Evolutionary conservation across 2,329 filamentous ascomycete genomes (phyloP), one percentile per base, ranked within the genome.

Genomic region (Trichoderma cornu-damae): DNA sequence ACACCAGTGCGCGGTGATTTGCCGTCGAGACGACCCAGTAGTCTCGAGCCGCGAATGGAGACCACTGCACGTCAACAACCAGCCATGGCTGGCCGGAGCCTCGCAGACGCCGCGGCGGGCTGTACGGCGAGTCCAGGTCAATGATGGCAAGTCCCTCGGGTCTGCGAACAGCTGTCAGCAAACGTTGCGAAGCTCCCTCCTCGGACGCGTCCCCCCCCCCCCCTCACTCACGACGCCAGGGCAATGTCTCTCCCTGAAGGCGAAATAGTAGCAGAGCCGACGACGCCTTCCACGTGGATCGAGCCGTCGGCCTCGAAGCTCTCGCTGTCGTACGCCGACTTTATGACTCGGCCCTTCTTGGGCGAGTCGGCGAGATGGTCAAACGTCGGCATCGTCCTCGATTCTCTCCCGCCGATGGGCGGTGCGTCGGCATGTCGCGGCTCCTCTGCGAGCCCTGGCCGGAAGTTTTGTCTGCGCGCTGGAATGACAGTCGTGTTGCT

Each of bases 41-140:
- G 70, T 96, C 89, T 47, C 92, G 84, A 18, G 83, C 84, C 11
- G 92, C 89, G 70, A 96, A 96, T 1, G 93, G 93, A 9, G 90
- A 96, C 93, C 93, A 96, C 72, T 96, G 93, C 28, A 96, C 92
- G 71, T 96, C 93, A 9, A 93, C 91, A 4, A 96, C 92, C 51
- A 96, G 85, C 90, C 92, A 96, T n/a, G 90, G 88, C 42, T 90
- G 86, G 56, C 90, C 88, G 72, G 96, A 90, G 61, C 88, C 88
- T 64, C 80, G 81, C 47, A 96, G 80, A 66, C 91, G 87, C 16
- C 91, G 87, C 16, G 93, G 93, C 8, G 88, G 87, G 59, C 88
- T 94, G 69, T 91, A 94, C 1, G 90, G 90, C 9, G 86, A 91
- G 73, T 96, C 92, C 46, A 96, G 79, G 66, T 96, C 92, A 67